phyloP scores from a whole-genome alignment of 2,329 filamentous ascomycete species.

The Botrytis byssoidea region DNA sequence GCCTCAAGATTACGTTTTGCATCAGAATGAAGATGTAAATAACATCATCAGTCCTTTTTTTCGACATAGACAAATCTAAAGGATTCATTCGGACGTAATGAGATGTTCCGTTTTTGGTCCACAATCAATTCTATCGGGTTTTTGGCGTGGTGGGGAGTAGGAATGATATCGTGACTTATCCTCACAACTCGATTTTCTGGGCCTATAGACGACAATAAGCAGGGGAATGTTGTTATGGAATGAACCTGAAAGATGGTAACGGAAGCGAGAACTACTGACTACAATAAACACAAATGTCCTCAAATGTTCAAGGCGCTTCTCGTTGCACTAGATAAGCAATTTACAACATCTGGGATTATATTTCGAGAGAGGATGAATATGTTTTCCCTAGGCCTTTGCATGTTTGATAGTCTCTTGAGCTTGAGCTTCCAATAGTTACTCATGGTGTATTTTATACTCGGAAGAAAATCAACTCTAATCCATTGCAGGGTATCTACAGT shows the following conservation, averaged over 20 bases:
- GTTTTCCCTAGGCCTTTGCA: not conserved
- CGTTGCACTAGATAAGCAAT: accelerated
- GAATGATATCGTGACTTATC: not conserved
- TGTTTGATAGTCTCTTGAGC: accelerated
- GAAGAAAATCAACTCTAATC: accelerated
- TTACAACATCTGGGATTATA: accelerated
- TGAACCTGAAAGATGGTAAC: not conserved
- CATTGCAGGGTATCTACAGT: not conserved
- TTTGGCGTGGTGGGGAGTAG: not conserved
- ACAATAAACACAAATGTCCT: not conserved
- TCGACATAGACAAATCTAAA: accelerated
- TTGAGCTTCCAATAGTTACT: not conserved
- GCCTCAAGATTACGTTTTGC: accelerated
- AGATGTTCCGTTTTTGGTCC: not conserved
- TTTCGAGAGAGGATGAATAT: not conserved
- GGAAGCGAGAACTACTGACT: not conserved
- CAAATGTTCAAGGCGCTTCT: not conserved
- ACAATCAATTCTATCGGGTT: accelerated
- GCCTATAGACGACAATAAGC: accelerated
- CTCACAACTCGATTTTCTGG: accelerated
- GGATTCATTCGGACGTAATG: too few species aligned
- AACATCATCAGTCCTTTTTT: not conserved
- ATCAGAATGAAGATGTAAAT: not conserved
- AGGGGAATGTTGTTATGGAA: not conserved
- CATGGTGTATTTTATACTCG: not conserved